Evolutionary conservation across 176 grass and related monocot species (phyloP), one percentile per base, ranked within the genome.

Genomic region (Elaeis guineensis): DNA sequence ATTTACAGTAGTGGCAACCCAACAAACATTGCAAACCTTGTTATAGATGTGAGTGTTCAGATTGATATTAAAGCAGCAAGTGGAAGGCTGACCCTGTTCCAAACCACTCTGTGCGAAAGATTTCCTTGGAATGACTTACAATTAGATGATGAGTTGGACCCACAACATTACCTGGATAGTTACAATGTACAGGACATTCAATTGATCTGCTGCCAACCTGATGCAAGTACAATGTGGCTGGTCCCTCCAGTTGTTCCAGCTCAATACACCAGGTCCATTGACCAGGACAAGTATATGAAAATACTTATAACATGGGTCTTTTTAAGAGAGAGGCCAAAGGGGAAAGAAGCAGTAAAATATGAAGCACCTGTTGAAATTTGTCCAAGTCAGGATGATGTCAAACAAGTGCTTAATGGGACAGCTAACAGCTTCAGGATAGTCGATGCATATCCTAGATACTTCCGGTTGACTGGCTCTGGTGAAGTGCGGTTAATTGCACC

Each of bases 1-100:
- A 96, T 96, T 76, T 96, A 96, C 59, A 96, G 92, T 74, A 96
- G 92, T 25, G 92, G 92, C 48, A 96, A 96, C 64, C 92, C 92
- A 17, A 96, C 92, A 77, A 96, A 96, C 77, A 96, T 96, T 77
- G 92, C 92, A 62, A 96, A 96, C 56, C 92, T 83, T 59, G 82
- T 96, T 65, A 70, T 85, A 80, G 92, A 96, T 80, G 92, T 90
- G 57, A 96, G 72, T 74, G 67, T 96, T 75, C 82, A 90, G 74
- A 83, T 96, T 79, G 92, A 96, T 82, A 84, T 96, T 77, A 96
- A 88, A 75, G 84, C 92, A 65, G 50, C 70, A 54, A 86, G 92
- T 80, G 92, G 92, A 50, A 82, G 87, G 55, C 72, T 96, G 35
- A 90, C 67, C 8, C 83, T 96, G 52, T 96, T 85, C 54, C 77